Evolutionary conservation across 2,329 filamentous ascomycete genomes (phyloP).

Genomic region (Daldinia sp.): DNA sequence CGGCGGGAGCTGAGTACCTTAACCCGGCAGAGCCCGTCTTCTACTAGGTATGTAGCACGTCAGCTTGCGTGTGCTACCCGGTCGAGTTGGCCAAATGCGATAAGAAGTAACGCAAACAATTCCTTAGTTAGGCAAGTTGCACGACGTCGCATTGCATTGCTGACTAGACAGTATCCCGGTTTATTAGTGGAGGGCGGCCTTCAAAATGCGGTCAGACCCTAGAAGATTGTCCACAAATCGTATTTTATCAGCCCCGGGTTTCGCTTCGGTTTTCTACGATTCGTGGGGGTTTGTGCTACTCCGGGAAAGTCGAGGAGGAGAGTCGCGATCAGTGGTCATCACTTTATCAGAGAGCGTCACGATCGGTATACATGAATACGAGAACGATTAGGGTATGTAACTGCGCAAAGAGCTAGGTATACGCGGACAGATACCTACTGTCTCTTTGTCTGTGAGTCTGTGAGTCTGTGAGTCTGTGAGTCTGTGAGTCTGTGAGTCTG

Average conservation of each 20-base stretch:
- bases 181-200: slow-evolving; percentile 24
- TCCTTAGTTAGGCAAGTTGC: slow-evolving; percentile 20
- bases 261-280: neutral
- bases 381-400: neutral
- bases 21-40: neutral
- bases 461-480: too few species aligned
- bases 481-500: too few species aligned
- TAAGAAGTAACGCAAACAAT: slow-evolving; percentile 15
- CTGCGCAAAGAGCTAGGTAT: neutral
- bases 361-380: neutral
- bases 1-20: slow-evolving; percentile 1
- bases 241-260: neutral
- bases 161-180: slow-evolving; percentile 11
- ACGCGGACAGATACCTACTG: neutral
- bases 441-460: neutral
- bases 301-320: neutral
- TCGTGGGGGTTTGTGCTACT: neutral
- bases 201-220: slow-evolving; percentile 14
- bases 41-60: too few species aligned
- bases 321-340: neutral
- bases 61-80: neutral
- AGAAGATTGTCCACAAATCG: neutral
- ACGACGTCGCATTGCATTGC: slow-evolving; percentile 11
- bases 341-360: neutral
- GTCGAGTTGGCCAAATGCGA: slow-evolving; percentile 6